Base-by-base conservation (phyloP, 495 filamentous ascomycete genomes). In the Bacidia gigantensis region DNA sequence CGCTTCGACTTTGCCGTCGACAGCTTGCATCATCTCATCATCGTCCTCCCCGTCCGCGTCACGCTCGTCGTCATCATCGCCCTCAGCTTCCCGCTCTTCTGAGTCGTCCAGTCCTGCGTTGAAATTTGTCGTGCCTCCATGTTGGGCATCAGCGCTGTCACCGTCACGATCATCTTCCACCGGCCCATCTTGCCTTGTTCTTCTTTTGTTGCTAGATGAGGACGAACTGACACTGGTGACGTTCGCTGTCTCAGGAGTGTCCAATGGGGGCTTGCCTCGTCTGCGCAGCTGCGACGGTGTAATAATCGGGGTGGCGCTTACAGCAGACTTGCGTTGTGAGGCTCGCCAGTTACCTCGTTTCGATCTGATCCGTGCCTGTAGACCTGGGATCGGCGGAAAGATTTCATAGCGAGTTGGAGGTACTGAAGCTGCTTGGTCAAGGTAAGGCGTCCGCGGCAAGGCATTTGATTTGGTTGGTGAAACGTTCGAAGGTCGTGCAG, bases 381-480 rank as follows among this genome's bases (percentile, higher is more conserved):
- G 64, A 29, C 58, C 62, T 18, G 62, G 61, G 17, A 64, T 61
- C 22, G 62, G 62, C 11, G 62, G 62, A 18, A 63, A 63, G 49
- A 64, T 55, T 58, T 64, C 61, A 41, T 57, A 64, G 26, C 62
- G 58, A 5, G 53, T 57, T 1, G 62, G 56, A 3, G 62, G 62
- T 5, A 64, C 59, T 21, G 24, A 7, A 23, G 53, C 46, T 38
- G 57, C 26, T 11, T 3, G 11, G 52, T 43, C 0, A 23, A 22
- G 3, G 23, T 20, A 11, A 43, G 43, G 40, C 50, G 52, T 21
- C 38, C 35, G 2, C 41, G 20, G 18, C 7, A 39, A 25, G 17
- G 47, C 53, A 24, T 60, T 55, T 5, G 42, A 10, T 20, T 42
- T 46, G 11, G 53, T 35, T 17, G 53, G 47, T 21, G 47, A 52